Conservation (phyloP, 495 filamentous ascomycete species). For the Entonaema liquescens region DNA sequence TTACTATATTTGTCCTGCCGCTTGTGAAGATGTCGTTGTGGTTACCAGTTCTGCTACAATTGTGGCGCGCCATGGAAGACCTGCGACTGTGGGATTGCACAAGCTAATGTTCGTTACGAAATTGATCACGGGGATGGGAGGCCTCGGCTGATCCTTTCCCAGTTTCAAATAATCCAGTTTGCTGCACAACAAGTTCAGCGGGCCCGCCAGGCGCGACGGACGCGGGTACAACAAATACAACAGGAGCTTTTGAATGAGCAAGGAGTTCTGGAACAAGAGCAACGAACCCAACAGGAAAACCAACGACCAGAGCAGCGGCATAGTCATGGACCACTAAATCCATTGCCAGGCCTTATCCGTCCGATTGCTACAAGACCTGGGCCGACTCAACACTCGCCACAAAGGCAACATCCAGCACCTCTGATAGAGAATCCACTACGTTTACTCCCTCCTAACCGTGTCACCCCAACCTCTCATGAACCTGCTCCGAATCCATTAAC, state of each 20-base stretch:
- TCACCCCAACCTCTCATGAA: neutral
- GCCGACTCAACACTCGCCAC: neutral
- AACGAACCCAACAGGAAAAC: neutral
- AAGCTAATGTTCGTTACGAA: too few relatives aligned
- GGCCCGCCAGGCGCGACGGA: neutral
- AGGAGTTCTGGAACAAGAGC: neutral
- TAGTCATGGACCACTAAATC: neutral
- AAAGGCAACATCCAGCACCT: neutral
- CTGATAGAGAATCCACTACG: neutral
- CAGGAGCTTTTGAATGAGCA: neutral
- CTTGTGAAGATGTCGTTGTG: slow-evolving; percentile 14
- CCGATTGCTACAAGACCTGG: neutral
- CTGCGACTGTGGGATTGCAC: slow-evolving; percentile 5
- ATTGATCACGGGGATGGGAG: neutral
- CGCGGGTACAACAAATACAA: neutral
- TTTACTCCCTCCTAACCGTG: neutral
- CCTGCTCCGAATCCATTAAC: too few relatives aligned
- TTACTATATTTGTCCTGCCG: neutral
- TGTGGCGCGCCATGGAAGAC: slow-evolving; percentile 3
- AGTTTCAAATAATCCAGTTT: neutral
- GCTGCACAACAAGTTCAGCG: neutral
- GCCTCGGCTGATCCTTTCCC: neutral
- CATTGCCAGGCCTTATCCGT: neutral
- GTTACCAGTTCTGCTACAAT: slow-evolving; percentile 7
- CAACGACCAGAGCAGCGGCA: neutral